Base-by-base conservation (phyloP, 345 rosid genomes). In the Syzygium aqueum region DNA sequence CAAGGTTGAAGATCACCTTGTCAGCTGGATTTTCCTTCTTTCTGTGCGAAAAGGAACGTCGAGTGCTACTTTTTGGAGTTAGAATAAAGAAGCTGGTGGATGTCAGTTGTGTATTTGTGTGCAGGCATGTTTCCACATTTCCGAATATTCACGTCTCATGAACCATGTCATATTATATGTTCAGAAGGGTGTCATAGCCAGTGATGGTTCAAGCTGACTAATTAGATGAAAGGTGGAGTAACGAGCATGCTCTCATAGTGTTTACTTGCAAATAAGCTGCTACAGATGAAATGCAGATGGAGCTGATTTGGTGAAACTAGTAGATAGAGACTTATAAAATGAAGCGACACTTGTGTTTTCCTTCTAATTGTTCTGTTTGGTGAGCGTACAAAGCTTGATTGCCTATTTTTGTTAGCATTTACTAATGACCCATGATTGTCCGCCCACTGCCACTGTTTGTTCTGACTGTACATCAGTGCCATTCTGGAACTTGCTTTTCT, bases 351-450 rank as follows among this genome's bases (percentile, higher is more conserved):
- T n/a, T n/a, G 0, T 61, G 0, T 61, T 61, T 61, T 67, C 23
- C 78, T 30, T 67, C 78, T 17, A 67, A 33, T 33, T 33, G 12
- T 67, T 28, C 28, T 28, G 21, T 28, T 63, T 67, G 43, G 17
- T 17, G 46, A 67, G 43, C 0, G 19, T 30, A 67, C 23, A 37
- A 67, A 67, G 43, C 78, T 67, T 8, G 78, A 67, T 11, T 33
- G 78, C 78, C 43, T 67, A 30, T 67, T 67, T 33, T 23, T 17
- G 46, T 67, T 30, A 33, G 78, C 78, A 16, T 8, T 67, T 9
- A 67, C 80, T 33, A 33, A 73, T 73, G 17, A 33, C 25, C 2
- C 80, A 33, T 73, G 25, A 73, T 0, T 0, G 7, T 0, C 0
- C 9, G 33, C 49, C 25, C 80, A 1, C 80, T 0, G 3, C 49